Conservation (phyloP, 192 early-diverging fungal genomes). For the Spizellomyces punctatus region DNA sequence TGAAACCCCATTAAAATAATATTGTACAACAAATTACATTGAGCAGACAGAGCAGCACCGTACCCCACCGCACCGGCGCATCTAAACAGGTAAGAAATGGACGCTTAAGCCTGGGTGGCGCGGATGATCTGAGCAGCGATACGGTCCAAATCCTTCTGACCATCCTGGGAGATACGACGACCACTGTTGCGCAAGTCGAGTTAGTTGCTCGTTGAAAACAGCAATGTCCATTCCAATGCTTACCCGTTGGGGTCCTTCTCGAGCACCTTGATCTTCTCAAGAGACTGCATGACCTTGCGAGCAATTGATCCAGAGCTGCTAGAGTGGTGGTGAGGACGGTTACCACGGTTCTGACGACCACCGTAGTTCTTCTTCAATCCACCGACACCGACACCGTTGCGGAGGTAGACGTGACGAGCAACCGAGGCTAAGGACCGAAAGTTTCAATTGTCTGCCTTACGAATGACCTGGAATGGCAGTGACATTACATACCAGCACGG, state of each 20-base stretch:
- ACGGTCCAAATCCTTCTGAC: slow-evolving; percentile 98
- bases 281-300: slow-evolving; percentile 95
- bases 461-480: neutral
- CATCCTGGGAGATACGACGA: slow-evolving; percentile 91
- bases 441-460: neutral
- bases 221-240: neutral
- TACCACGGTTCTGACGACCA: slow-evolving; percentile 89
- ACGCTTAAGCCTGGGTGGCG: slow-evolving; percentile 1
- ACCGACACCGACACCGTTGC: slow-evolving; percentile 91
- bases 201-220: neutral
- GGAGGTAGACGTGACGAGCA: slow-evolving; percentile 99
- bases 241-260: slow-evolving; percentile 88
- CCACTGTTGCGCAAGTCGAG: slow-evolving; percentile 59
- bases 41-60: too few relatives aligned
- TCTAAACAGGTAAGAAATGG: too few relatives aligned
- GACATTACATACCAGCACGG: slow-evolving; percentile 73
- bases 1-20: too few relatives aligned
- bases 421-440: slow-evolving; percentile 57
- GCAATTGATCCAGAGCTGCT: slow-evolving; percentile 87
- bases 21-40: too few relatives aligned
- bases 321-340: slow-evolving; percentile 88
- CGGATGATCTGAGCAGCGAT: slow-evolving; percentile 75
- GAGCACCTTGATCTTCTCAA: slow-evolving; percentile 98
- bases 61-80: too few relatives aligned
- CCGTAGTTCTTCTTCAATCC: slow-evolving; percentile 93